Conservation (phyloP, 352 stramenopile genomes). For the Thraustochytrium striatum region DNA sequence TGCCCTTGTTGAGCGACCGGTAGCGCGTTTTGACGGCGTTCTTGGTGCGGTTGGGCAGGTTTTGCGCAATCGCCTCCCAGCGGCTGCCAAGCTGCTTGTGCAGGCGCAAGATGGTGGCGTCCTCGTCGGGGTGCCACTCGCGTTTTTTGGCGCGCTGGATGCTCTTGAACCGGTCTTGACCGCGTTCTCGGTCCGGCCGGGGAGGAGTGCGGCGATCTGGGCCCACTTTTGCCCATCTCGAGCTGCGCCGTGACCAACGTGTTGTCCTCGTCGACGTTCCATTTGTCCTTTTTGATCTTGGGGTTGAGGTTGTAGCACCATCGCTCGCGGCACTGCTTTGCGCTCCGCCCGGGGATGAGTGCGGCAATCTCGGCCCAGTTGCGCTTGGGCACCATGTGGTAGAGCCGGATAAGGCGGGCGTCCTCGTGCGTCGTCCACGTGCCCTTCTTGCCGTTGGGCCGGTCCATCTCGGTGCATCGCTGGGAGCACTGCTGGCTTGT, state of each 20-base stretch:
- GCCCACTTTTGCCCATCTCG: conserved; percentile 86
- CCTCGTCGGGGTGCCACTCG: conserved; percentile 43
- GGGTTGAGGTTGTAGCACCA: conserved; percentile 81
- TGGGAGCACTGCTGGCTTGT: conserved; percentile 65
- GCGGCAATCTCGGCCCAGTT: conserved; percentile 72
- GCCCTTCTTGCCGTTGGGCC: conserved; percentile 65
- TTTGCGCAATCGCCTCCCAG: conserved; percentile 47
- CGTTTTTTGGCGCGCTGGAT: conserved; percentile 50
- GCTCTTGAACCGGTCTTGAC: conserved; percentile 79
- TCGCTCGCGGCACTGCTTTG: conserved; percentile 67
- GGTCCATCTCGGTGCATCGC: conserved; percentile 77
- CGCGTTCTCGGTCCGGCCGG: conserved; percentile 81
- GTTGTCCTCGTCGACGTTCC: conserved; percentile 79
- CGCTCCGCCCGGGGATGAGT: conserved; percentile 63
- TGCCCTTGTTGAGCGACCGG: conserved; percentile 33
- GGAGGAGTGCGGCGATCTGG: conserved; percentile 80
- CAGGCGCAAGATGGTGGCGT: conserved; percentile 47
- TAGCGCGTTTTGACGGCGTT: conserved; percentile 48
- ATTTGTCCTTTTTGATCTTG: conserved; percentile 79
- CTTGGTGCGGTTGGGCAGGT: conserved; percentile 37
- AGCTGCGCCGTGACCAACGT: conserved; percentile 78
- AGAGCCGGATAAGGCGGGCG: conserved; percentile 58
- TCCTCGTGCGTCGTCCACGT: conserved; percentile 55
- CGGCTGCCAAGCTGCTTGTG: conserved; percentile 40
- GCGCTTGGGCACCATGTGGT: conserved; percentile 65